These are phyloP conservation scores for Geranium brycei DNA, from an alignment of 345 rosid genomes.

Conservation along the genomic window DNA sequence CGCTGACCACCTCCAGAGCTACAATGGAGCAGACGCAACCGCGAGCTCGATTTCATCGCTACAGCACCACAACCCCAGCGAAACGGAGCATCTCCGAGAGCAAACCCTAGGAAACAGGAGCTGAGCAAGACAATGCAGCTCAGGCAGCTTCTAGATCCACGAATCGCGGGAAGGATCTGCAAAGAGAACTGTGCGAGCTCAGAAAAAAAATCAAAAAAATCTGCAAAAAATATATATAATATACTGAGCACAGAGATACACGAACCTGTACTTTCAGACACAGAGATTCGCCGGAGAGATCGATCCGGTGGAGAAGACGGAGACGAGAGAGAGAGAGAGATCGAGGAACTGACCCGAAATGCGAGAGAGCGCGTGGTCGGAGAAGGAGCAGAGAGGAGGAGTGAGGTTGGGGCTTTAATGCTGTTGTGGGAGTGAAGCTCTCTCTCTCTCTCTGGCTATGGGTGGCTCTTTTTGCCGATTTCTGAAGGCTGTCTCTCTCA, in stretches of 20 bases:
- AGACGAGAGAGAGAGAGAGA: not conserved
- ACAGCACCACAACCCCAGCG: not conserved
- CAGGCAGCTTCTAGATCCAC: constrained; percentile 41
- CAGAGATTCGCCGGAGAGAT: constrained; percentile 5
- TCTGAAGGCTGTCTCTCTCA: not conserved
- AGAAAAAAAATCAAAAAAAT: not conserved
- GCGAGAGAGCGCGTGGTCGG: not conserved
- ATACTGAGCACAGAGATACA: no score
- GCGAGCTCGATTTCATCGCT: constrained; percentile 13
- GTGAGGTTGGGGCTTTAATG: not conserved
- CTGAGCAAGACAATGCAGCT: constrained; percentile 15
- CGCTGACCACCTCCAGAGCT: constrained; percentile 10
- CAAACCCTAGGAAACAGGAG: constrained; percentile 44
- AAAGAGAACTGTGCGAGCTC: not conserved
- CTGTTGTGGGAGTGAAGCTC: not conserved
- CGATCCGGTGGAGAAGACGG: constrained; percentile 6
- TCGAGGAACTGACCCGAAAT: not conserved
- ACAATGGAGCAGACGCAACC: constrained; percentile 15
- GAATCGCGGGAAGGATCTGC: constrained; percentile 42
- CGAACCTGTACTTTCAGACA: not conserved
- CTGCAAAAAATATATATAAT: not conserved
- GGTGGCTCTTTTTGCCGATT: not conserved
- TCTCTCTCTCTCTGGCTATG: not conserved
- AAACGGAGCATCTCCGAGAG: not conserved
- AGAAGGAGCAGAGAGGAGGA: not conserved